These are phyloP conservation scores for Tricholoma sp. DNA, from an alignment of 768 basidiomycete genomes.

Conservation along the genomic window DNA sequence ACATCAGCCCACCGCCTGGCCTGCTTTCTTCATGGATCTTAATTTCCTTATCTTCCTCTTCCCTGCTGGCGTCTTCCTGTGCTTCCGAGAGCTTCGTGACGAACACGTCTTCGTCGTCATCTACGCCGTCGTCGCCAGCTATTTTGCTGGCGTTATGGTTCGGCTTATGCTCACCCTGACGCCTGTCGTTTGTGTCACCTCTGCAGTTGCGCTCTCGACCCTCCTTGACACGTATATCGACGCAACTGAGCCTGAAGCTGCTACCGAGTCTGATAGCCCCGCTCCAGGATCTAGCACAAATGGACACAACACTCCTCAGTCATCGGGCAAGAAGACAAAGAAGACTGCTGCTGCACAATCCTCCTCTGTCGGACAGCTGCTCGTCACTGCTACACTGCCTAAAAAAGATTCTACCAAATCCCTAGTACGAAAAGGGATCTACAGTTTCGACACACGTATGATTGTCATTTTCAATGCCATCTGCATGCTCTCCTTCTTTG, in stretches of 20 bases:
- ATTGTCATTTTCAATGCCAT: conserved; percentile 70
- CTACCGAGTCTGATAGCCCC: conserved; percentile 21
- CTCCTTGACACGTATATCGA: conserved; percentile 90
- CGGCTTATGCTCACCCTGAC: conserved; percentile 97
- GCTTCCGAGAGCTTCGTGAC: conserved; percentile 91
- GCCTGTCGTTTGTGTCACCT: conserved; percentile 91
- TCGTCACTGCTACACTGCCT: conserved; percentile 27
- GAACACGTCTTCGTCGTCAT: conserved; percentile 99
- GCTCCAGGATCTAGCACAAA: conserved; percentile 18
- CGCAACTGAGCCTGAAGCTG: conserved; percentile 58
- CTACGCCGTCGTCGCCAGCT: conserved; percentile 92
- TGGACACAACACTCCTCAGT: conserved; percentile 20
- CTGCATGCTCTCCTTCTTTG: conserved; percentile 83
- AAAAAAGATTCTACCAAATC: conserved; percentile 28
- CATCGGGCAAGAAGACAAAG: conserved; percentile 56
- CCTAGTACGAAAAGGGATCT: conserved; percentile 52
- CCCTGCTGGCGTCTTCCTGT: conserved; percentile 92
- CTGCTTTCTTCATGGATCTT: conserved; percentile 99
- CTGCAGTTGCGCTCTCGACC: conserved; percentile 86
- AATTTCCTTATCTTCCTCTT: conserved; percentile 97
- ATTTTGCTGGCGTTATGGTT: conserved; percentile 99
- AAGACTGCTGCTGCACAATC: conserved; percentile 37
- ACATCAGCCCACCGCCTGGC: conserved; percentile 99
- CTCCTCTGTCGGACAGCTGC: conserved; percentile 32
- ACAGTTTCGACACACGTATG: conserved; percentile 80